These are phyloP conservation scores for Raddia guianensis DNA, from an alignment of 176 grass and related monocot species.

Conservation along the genomic window DNA sequence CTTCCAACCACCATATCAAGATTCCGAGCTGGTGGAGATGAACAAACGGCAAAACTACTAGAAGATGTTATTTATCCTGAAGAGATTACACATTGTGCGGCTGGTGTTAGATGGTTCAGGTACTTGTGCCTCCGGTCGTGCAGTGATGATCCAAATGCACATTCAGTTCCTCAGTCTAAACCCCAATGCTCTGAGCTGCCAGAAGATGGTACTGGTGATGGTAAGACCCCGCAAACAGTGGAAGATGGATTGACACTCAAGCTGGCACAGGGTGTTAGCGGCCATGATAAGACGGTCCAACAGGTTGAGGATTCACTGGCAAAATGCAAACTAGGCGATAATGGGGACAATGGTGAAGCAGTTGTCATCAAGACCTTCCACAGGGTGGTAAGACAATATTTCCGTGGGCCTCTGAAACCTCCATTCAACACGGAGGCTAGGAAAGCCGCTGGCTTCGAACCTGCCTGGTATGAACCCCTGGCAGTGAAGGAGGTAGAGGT, in stretches of 20 bases:
- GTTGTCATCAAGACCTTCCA: slow-evolving; percentile 64
- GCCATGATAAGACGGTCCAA: background rate
- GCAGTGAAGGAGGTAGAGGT: slow-evolving; percentile 54
- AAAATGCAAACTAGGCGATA: slow-evolving; percentile 18
- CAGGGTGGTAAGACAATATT: slow-evolving; percentile 72
- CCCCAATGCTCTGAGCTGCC: slow-evolving; percentile 11
- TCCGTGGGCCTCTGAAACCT: slow-evolving; percentile 75
- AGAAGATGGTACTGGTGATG: slow-evolving; percentile 11
- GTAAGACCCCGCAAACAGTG: background rate
- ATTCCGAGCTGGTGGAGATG: slow-evolving; percentile 75
- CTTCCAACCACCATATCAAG: slow-evolving; percentile 90
- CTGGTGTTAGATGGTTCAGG: slow-evolving; percentile 90
- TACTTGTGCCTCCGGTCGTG: slow-evolving; percentile 56
- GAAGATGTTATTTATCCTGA: slow-evolving; percentile 83
- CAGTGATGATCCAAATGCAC: background rate
- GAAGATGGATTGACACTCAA: background rate
- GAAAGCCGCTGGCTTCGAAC: slow-evolving; percentile 76
- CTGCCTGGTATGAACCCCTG: slow-evolving; percentile 81
- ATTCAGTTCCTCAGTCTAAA: slow-evolving; percentile 25
- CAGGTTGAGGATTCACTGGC: slow-evolving; percentile 17
- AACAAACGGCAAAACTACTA: slow-evolving; percentile 72
- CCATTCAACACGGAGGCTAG: slow-evolving; percentile 76
- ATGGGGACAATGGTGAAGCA: slow-evolving; percentile 10
- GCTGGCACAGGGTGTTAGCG: background rate
- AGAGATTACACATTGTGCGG: slow-evolving; percentile 84